A percentile compares a stretch with the other conserved stretches of the same genome.
These are phyloP conservation scores for Phytophthora cryptogea DNA, from an alignment of 352 stramenopile genomes.

Conservation along the genomic window DNA sequence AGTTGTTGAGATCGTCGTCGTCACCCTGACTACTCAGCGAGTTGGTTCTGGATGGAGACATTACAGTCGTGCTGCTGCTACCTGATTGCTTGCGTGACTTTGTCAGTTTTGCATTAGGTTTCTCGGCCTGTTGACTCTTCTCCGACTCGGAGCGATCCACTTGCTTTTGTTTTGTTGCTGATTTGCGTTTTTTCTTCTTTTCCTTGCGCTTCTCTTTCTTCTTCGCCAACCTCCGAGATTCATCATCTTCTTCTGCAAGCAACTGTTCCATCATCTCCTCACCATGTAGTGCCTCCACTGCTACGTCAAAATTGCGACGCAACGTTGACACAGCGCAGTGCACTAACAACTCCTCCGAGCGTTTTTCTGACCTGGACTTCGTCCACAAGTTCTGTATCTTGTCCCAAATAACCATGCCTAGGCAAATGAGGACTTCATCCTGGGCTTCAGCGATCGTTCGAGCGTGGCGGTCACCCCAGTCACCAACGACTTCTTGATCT, in stretches of 20 bases:
- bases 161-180: slow-evolving; percentile 73
- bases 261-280: slow-evolving; percentile 90
- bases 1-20: slow-evolving; percentile 45
- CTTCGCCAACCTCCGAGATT: slow-evolving; percentile 71
- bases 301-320: slow-evolving; percentile 83
- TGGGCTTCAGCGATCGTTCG: slow-evolving; percentile 86
- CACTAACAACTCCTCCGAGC: slow-evolving; percentile 76
- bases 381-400: slow-evolving; percentile 88
- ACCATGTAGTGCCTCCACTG: slow-evolving; percentile 81
- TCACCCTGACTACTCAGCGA: slow-evolving; percentile 48
- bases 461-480: slow-evolving; percentile 84
- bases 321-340: slow-evolving; percentile 79
- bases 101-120: slow-evolving; percentile 33
- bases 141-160: slow-evolving; percentile 45
- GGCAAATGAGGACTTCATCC: slow-evolving; percentile 86
- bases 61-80: slow-evolving; percentile 34
- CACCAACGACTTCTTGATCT: slow-evolving; percentile 81
- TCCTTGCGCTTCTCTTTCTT: slow-evolving; percentile 91
- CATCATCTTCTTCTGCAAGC: slow-evolving; percentile 83
- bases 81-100: slow-evolving; percentile 29
- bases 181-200: slow-evolving; percentile 91
- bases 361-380: slow-evolving; percentile 76
- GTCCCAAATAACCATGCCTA: slow-evolving; percentile 90
- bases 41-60: slow-evolving; percentile 50
- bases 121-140: slow-evolving; percentile 38